phyloP scores from a whole-genome alignment of 2,329 filamentous ascomycete species.

The Metarhizium guizhouense region DNA sequence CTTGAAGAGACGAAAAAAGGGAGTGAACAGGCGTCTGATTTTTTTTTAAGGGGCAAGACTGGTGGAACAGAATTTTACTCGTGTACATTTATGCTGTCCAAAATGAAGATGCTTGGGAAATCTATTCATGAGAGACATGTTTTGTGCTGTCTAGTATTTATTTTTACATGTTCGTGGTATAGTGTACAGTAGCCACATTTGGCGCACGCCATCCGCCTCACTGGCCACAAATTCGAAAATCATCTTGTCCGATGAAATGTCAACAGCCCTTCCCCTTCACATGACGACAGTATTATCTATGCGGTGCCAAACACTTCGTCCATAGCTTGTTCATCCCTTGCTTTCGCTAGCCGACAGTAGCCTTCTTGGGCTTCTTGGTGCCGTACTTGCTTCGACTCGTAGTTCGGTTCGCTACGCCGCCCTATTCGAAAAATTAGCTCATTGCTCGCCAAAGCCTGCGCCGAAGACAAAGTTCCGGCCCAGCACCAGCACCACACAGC shows the following conservation, averaged over 20 bases:
- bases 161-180: not conserved
- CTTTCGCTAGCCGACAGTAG: conserved; percentile 38
- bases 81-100: conserved; percentile 1
- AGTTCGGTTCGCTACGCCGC: conserved; percentile 77
- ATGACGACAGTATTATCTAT: not conserved
- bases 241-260: not conserved
- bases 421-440: conserved; percentile 41
- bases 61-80: not conserved
- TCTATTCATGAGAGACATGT: not conserved
- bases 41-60: not conserved
- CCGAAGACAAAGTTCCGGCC: not conserved
- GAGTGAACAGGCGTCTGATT: conserved; percentile 1
- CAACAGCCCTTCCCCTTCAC: not conserved
- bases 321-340: not conserved
- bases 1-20: not conserved
- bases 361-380: conserved; percentile 95
- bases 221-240: not conserved
- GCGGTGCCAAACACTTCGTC: not conserved
- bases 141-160: not conserved
- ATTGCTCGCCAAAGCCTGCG: not conserved
- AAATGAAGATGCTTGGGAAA: conserved; percentile 1
- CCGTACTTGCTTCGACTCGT: conserved; percentile 93
- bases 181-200: conserved; percentile 3
- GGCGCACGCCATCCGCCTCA: not conserved
- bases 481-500: not conserved